Evolutionary conservation across 768 basidiomycete species (phyloP).

Genomic region (Pleurotus giganteus): DNA sequence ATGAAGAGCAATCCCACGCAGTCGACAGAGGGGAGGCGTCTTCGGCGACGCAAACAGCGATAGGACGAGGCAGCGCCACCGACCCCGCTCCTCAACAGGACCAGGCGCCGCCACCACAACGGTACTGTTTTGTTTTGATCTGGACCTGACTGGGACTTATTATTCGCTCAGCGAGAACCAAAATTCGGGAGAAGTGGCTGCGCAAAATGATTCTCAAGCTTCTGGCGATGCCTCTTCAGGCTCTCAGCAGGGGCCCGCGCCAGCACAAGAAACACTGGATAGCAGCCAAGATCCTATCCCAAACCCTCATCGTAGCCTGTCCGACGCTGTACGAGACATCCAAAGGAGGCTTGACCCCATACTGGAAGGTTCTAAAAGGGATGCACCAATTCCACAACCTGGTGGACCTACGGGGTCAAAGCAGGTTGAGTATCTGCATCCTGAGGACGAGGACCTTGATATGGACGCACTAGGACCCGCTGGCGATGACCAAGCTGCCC

Average conservation of each 20-base stretch:
- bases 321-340: constrained; percentile 81
- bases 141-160: not conserved
- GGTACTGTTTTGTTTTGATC: constrained; percentile 23
- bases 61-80: constrained; percentile 22
- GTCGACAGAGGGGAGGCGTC: not conserved
- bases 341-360: constrained; percentile 85
- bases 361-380: constrained; percentile 36
- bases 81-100: constrained; percentile 27
- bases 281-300: constrained; percentile 14
- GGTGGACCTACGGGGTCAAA: constrained; percentile 38
- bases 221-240: constrained; percentile 39
- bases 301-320: constrained; percentile 75
- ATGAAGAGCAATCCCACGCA: constrained; percentile 19
- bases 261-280: constrained; percentile 23
- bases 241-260: constrained; percentile 41
- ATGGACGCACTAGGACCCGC: constrained; percentile 92
- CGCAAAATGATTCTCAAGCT: constrained; percentile 19
- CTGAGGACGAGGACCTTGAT: constrained; percentile 64
- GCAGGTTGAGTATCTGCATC: constrained; percentile 74
- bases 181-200: constrained; percentile 5
- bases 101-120: constrained; percentile 25
- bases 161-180: not conserved
- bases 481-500: constrained; percentile 78
- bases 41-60: constrained; percentile 22
- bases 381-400: constrained; percentile 31